Conservation (phyloP, 208 protist genomes). For the Herpetomonas tarakana region DNA sequence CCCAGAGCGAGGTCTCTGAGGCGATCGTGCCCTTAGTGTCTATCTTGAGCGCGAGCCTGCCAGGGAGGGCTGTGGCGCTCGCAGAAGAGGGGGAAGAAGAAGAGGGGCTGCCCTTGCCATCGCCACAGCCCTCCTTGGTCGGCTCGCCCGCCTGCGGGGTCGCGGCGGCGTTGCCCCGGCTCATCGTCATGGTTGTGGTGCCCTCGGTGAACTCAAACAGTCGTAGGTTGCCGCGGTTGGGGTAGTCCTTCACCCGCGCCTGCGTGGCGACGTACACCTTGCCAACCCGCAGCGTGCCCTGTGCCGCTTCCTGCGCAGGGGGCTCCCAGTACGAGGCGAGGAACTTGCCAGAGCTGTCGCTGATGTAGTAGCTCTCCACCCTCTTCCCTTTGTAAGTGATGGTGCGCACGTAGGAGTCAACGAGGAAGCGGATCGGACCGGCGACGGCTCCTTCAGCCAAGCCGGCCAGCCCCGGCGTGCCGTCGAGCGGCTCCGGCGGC, state of each 20-base stretch:
- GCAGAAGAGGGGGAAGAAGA: conserved; percentile 1
- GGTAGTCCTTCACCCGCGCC: conserved; percentile 58
- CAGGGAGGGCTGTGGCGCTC: conserved; percentile 12
- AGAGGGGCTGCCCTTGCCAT: background rate
- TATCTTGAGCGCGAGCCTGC: conserved; percentile 66
- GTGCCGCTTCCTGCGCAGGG: background rate
- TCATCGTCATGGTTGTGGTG: conserved; percentile 1
- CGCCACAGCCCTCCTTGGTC: background rate
- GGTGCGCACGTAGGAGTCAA: conserved; percentile 51
- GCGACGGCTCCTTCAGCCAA: conserved; percentile 18
- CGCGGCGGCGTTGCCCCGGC: background rate
- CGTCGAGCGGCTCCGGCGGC: background rate
- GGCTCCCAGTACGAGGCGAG: conserved; percentile 63
- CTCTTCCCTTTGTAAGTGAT: conserved; percentile 55
- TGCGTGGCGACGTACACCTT: conserved; percentile 46
- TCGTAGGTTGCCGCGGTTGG: conserved; percentile 47
- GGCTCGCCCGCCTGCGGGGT: background rate
- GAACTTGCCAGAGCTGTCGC: conserved; percentile 66
- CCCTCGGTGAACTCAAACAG: conserved; percentile 50
- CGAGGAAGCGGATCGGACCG: conserved; percentile 42
- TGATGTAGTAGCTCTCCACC: conserved; percentile 83
- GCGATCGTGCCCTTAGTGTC: conserved; percentile 88
- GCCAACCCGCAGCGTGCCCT: conserved; percentile 26
- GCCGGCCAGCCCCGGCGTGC: conserved; percentile 23
- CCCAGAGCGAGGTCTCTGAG: conserved; percentile 74